These are phyloP conservation scores for Aspergillus amoenus DNA, from an alignment of 2,329 filamentous ascomycete species.

Conservation along the genomic window DNA sequence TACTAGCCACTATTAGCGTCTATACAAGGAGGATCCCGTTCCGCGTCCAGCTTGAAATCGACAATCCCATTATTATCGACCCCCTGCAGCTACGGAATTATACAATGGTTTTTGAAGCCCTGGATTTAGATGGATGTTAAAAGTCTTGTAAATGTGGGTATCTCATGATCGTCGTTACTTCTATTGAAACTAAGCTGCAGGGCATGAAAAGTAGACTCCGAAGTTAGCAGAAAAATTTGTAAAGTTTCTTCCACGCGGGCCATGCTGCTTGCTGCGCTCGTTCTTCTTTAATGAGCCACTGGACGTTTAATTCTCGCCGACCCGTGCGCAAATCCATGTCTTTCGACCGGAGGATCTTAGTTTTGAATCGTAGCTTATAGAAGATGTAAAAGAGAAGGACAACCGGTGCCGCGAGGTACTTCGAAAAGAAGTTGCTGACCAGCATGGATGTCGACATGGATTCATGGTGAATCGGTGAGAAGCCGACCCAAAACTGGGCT, in stretches of 20 bases:
- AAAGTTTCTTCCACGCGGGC: slow-evolving; percentile 75
- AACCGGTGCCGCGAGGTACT: slow-evolving; percentile 59
- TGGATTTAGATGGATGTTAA: background rate
- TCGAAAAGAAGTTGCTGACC: slow-evolving; percentile 67
- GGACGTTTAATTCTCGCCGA: slow-evolving; percentile 78
- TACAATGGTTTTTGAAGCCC: background rate
- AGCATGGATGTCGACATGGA: slow-evolving; percentile 47
- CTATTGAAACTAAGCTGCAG: background rate
- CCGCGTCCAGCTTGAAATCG: background rate
- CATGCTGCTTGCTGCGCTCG: slow-evolving; percentile 68
- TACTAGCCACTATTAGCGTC: background rate
- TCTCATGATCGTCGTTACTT: slow-evolving; percentile 4
- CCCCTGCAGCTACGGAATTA: background rate
- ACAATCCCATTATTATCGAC: background rate
- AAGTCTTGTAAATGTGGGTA: background rate
- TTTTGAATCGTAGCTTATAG: slow-evolving; percentile 75
- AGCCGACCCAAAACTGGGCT: slow-evolving; percentile 85
- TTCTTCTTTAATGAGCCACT: slow-evolving; percentile 76
- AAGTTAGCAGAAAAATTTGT: slow-evolving; percentile 64
- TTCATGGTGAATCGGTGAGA: slow-evolving; percentile 67
- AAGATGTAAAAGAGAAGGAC: slow-evolving; percentile 61
- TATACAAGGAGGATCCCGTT: background rate
- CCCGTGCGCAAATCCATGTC: slow-evolving; percentile 90
- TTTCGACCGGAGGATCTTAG: slow-evolving; percentile 62
- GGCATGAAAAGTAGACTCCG: background rate